Percentiles rank a stretch among this genome's conserved stretches.
phyloP scores from a whole-genome alignment of 371 early-diverging fungal species.

The Mucor irregularis region DNA sequence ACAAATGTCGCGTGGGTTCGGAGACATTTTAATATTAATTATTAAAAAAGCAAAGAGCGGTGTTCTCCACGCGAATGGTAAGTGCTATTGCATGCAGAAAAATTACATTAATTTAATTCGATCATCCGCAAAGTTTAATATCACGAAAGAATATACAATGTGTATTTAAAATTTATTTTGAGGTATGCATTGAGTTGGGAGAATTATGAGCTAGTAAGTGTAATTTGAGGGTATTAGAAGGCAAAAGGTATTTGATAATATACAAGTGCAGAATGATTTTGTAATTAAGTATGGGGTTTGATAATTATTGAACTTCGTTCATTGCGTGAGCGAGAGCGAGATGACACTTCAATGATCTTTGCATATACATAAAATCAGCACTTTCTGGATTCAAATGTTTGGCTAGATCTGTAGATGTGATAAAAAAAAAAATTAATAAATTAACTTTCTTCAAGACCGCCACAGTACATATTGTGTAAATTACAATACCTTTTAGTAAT shows the following conservation, averaged over 20 bases:
- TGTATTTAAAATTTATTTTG: too few species aligned
- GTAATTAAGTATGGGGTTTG: neutral
- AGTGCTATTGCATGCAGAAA: too few species aligned
- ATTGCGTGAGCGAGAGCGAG: conserved; percentile 27
- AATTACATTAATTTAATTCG: too few species aligned
- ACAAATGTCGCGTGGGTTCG: too few species aligned
- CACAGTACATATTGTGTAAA: too few species aligned
- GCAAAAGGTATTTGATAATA: neutral
- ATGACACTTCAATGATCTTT: conserved; percentile 26
- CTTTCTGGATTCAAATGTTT: conserved; percentile 20
- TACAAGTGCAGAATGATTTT: neutral
- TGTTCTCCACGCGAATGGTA: too few species aligned
- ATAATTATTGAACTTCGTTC: conserved; percentile 24
- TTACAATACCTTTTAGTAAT: conserved; percentile 30
- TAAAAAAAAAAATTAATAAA: neutral
- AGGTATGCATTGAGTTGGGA: neutral
- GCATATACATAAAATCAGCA: conserved; percentile 19
- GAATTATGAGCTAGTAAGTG: neutral
- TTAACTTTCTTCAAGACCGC: neutral
- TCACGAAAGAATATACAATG: too few species aligned
- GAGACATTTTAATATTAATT: too few species aligned
- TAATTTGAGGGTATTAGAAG: neutral
- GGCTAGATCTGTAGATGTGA: conserved; percentile 18
- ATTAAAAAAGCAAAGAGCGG: too few species aligned
- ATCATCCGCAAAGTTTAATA: too few species aligned